Percentiles rank a stretch among this genome's conserved stretches.
Conservation (phyloP, 2,329 filamentous ascomycete genomes). For the Eurotiales sp. region DNA sequence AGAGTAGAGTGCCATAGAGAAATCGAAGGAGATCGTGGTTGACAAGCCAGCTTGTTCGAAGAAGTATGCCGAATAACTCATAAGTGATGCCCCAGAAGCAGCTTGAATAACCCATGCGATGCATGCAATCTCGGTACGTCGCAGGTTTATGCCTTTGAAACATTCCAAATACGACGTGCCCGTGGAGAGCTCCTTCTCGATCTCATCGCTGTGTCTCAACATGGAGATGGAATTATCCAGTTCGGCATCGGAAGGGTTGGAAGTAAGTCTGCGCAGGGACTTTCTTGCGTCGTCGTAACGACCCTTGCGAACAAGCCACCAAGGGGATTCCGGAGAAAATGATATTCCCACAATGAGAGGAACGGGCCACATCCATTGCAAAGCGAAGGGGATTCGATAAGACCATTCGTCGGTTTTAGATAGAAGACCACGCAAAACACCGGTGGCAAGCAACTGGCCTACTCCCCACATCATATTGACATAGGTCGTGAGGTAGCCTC, state of each 20-base stretch:
- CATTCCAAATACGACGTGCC: constrained; percentile 24
- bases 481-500: constrained; percentile 44
- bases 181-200: background rate
- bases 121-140: constrained; percentile 38
- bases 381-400: constrained; percentile 49
- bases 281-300: constrained; percentile 2
- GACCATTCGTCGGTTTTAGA: constrained; percentile 46
- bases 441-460: constrained; percentile 49
- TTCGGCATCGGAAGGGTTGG: background rate
- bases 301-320: constrained; percentile 9
- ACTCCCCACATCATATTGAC: constrained; percentile 46
- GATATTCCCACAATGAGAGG: constrained; percentile 45
- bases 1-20: constrained; percentile 32
- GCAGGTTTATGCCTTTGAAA: constrained; percentile 36
- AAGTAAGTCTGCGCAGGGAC: background rate
- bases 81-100: constrained; percentile 39
- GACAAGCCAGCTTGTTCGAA: constrained; percentile 36
- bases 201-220: background rate
- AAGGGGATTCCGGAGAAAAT: constrained; percentile 9
- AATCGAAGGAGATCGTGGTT: constrained; percentile 28
- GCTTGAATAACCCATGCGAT: constrained; percentile 43
- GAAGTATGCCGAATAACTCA: constrained; percentile 53
- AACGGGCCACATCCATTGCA: constrained; percentile 53
- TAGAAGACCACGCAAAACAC: constrained; percentile 48
- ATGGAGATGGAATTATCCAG: background rate